Percentiles rank a stretch among this genome's conserved stretches.
phyloP scores from a whole-genome alignment of 2,329 filamentous ascomycete species.

The Chrysosporium keratinophilum region DNA sequence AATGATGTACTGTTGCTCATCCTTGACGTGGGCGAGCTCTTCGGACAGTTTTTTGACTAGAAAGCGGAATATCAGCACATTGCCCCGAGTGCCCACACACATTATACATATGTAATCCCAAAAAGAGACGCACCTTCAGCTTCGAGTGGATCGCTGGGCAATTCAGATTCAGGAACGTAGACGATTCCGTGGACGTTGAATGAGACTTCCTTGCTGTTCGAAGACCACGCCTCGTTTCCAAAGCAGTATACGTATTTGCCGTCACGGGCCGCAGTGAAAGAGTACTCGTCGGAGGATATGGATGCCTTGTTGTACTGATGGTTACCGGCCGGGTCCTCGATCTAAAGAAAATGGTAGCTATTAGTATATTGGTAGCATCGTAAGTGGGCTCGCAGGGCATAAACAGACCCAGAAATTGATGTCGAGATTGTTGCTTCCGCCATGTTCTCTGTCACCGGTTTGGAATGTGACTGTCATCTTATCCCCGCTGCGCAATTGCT shows the following conservation, averaged over 20 bases:
- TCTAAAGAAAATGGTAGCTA: slow-evolving; percentile 37
- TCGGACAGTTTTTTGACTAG: slow-evolving; percentile 74
- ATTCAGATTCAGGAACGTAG: slow-evolving; percentile 83
- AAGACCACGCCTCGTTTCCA: slow-evolving; percentile 96
- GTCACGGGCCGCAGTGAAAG: slow-evolving; percentile 73
- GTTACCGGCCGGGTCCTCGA: slow-evolving; percentile 65
- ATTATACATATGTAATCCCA: neutral
- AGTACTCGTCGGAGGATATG: slow-evolving; percentile 83
- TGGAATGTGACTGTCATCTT: slow-evolving; percentile 98
- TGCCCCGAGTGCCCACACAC: neutral
- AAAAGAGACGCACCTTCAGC: slow-evolving; percentile 57
- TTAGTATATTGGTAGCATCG: neutral
- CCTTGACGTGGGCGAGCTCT: slow-evolving; percentile 81
- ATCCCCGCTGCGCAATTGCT: slow-evolving; percentile 82
- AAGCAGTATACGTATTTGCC: slow-evolving; percentile 96
- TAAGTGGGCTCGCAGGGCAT: slow-evolving; percentile 1
- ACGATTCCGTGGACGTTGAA: slow-evolving; percentile 99
- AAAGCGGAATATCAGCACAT: slow-evolving; percentile 10
- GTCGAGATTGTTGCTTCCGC: slow-evolving; percentile 84
- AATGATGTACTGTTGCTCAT: slow-evolving; percentile 96
- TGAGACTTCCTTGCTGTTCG: slow-evolving; percentile 91
- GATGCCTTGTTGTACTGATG: slow-evolving; percentile 71
- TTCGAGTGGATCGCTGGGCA: slow-evolving; percentile 78
- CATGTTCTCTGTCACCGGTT: slow-evolving; percentile 93
- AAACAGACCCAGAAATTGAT: slow-evolving; percentile 90